Conservation (phyloP, 495 filamentous ascomycete species). For the Pyrenula massariospora region DNA sequence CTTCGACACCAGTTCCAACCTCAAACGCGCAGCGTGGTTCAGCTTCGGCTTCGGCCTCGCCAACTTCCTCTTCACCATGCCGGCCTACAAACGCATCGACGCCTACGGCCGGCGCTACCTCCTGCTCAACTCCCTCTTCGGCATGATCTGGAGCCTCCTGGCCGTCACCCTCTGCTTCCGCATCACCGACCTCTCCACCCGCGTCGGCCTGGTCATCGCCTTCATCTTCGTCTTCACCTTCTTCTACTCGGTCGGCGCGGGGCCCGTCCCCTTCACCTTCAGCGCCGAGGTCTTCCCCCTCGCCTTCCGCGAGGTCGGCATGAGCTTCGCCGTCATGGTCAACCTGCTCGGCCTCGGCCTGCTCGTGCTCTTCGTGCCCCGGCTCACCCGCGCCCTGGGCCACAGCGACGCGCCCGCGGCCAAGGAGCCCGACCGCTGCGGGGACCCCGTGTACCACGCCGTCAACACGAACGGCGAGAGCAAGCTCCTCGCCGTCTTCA, state of each 20-base stretch:
- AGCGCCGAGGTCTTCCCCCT: slow-evolving; percentile 60
- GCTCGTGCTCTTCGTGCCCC: slow-evolving; percentile 13
- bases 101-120: slow-evolving; percentile 40
- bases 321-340: slow-evolving; percentile 58
- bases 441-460: too few species aligned
- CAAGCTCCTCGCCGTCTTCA: too few species aligned
- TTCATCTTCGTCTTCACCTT: neutral
- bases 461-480: too few species aligned
- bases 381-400: slow-evolving; percentile 3
- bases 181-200: slow-evolving; percentile 21
- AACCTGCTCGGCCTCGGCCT: slow-evolving; percentile 35
- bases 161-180: slow-evolving; percentile 49
- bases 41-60: slow-evolving; percentile 32
- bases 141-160: slow-evolving; percentile 57
- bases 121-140: slow-evolving; percentile 58
- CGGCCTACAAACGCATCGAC: slow-evolving; percentile 34
- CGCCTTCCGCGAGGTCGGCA: slow-evolving; percentile 56
- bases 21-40: slow-evolving; percentile 36
- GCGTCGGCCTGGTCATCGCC: neutral
- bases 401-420: too few species aligned
- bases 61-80: slow-evolving; percentile 58
- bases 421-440: too few species aligned
- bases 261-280: slow-evolving; percentile 3
- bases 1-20: slow-evolving; percentile 41
- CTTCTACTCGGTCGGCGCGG: neutral